A percentile compares a stretch with the other conserved stretches of the same genome.
Conservation (phyloP, 1,284 basidiomycete species). For the Microstroma glucosiphilum region DNA sequence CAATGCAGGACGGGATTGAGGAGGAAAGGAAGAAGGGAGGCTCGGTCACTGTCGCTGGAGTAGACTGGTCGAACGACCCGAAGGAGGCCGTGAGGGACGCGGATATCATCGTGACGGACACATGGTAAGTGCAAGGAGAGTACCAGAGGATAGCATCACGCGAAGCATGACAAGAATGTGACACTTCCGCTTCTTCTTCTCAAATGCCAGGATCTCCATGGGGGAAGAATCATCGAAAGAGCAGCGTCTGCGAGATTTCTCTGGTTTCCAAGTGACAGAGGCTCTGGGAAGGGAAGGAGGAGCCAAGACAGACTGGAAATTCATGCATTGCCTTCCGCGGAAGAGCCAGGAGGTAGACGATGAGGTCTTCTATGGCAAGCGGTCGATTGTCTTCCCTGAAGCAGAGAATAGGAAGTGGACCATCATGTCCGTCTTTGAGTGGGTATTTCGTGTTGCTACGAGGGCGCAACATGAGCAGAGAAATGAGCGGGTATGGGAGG, state of each 20-base stretch:
- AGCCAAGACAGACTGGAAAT: conserved; percentile 83
- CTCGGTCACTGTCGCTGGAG: conserved; percentile 52
- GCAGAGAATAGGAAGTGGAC: conserved; percentile 52
- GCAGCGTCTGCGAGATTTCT: conserved; percentile 78
- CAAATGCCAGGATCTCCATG: conserved; percentile 68
- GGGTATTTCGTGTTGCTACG: background rate
- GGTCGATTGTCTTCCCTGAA: conserved; percentile 49
- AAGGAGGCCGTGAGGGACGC: conserved; percentile 79
- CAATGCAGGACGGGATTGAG: conserved; percentile 45
- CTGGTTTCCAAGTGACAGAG: conserved; percentile 91
- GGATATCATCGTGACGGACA: conserved; percentile 77
- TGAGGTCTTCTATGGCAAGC: conserved; percentile 44
- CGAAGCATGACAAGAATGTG: conserved; percentile 51
- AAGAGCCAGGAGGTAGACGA: conserved; percentile 72
- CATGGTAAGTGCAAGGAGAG: conserved; percentile 22
- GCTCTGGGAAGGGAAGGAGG: conserved; percentile 58
- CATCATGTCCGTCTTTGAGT: conserved; percentile 46
- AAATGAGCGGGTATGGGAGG: too few species aligned
- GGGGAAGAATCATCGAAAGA: conserved; percentile 91
- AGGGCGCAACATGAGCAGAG: too few species aligned
- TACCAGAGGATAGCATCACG: too few species aligned
- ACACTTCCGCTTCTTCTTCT: too few species aligned
- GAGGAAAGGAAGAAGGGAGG: conserved; percentile 31
- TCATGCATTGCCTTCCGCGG: conserved; percentile 90
- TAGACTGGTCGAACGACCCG: conserved; percentile 72